Percentiles rank a stretch among this genome's conserved stretches.
These are phyloP conservation scores for Penicillium mononematosum DNA, from an alignment of 495 filamentous ascomycete species.

Conservation along the genomic window DNA sequence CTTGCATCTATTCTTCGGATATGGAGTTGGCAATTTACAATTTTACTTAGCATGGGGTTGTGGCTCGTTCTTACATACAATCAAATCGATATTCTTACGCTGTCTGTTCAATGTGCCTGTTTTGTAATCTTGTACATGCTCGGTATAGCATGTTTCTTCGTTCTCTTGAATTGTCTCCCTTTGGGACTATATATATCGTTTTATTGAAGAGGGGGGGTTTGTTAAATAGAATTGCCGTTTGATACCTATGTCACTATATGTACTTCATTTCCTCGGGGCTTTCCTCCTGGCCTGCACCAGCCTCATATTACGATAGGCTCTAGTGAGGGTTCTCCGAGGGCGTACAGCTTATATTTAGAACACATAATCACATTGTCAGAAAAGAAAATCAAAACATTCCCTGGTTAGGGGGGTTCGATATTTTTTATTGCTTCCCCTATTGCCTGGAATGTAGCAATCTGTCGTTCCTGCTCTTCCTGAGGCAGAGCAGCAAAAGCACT, in stretches of 20 bases:
- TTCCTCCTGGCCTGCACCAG: too few species aligned
- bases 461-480: conserved; percentile 47
- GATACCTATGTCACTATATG: neutral
- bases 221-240: too few species aligned
- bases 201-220: too few species aligned
- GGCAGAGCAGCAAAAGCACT: conserved; percentile 47
- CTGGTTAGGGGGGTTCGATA: conserved; percentile 3
- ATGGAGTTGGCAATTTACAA: conserved; percentile 2
- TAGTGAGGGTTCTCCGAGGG: neutral
- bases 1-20: conserved; percentile 1
- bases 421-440: conserved; percentile 8
- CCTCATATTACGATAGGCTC: too few species aligned
- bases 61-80: neutral
- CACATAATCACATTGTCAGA: neutral
- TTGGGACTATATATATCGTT: too few species aligned
- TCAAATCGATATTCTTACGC: neutral
- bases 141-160: too few species aligned
- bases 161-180: too few species aligned
- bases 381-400: conserved; percentile 3
- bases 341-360: conserved; percentile 1
- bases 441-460: conserved; percentile 34
- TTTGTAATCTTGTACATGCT: too few species aligned
- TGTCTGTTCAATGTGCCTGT: neutral
- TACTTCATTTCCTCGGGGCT: too few species aligned
- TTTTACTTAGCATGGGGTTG: conserved; percentile 3